phyloP scores from a whole-genome alignment of 768 basidiomycete genomes.

The Phanerochaete sordida region DNA sequence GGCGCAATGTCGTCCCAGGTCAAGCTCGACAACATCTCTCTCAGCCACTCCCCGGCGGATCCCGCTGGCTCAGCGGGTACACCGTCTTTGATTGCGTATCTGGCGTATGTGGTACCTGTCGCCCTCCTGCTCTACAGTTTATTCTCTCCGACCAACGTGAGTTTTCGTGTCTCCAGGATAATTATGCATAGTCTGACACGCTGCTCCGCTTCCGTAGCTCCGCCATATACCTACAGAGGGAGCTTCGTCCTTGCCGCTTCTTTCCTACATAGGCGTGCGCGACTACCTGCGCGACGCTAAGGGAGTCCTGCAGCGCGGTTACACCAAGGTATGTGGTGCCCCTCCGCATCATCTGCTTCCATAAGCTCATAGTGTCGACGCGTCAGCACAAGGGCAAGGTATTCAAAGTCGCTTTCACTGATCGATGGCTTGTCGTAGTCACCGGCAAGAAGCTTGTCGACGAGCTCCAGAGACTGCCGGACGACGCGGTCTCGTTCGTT shows the following conservation, averaged over 20 bases:
- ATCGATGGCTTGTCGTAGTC: conserved; percentile 47
- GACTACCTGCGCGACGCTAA: conserved; percentile 7
- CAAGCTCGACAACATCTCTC: no score
- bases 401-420: conserved; percentile 43
- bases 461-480: conserved; percentile 45
- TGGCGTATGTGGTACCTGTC: no score
- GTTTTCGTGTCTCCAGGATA: not conserved
- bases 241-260: conserved; percentile 16
- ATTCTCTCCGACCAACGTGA: not conserved
- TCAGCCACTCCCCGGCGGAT: no score
- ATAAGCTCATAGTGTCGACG: not conserved
- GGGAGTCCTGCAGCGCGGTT: conserved; percentile 14
- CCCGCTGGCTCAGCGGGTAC: no score
- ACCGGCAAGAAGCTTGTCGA: conserved; percentile 42
- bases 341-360: not conserved
- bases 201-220: conserved; percentile 10
- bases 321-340: conserved; percentile 14
- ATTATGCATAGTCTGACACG: not conserved
- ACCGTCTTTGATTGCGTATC: no score
- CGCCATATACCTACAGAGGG: conserved; percentile 20
- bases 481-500: conserved; percentile 40
- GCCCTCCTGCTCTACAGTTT: not conserved
- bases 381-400: conserved; percentile 10
- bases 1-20: no score
- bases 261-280: conserved; percentile 18